Evolutionary conservation across 1,139 yeast genomes (phyloP), one percentile per base, ranked within the genome.

Genomic region (Suhomyces coccinellae): DNA sequence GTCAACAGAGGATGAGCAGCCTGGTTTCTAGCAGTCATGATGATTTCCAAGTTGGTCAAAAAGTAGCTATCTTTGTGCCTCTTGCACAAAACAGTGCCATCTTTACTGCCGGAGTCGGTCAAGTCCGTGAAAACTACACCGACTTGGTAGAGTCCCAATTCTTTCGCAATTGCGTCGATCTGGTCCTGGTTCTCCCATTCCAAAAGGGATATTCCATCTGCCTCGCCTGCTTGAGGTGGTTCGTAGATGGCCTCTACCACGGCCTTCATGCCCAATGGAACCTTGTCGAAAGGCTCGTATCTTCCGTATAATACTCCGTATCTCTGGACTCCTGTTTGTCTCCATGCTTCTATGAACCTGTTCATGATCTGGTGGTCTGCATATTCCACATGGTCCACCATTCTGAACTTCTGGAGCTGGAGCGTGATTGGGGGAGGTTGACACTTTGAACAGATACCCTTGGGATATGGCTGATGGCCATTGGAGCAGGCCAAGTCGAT

Each of bases 381-480:
- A 65, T 91, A 87, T 63, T 93, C 98, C 27, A 93, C 95, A 68
- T 95, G 98, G 65, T 95, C 99, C 16, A 95, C 96, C 97, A 93
- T 88, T 58, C 99, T 79, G 63, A 87, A 95, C 39, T 78, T 75
- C 63, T 95, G 99, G 62, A 85, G 91, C 62, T 87, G 96, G 51
- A 95, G 73, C 0, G 98, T 90, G 47, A 95, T 89, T 0, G 97
- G 95, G 1, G 96, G 83, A 0, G 99, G 98, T 64, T 91, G 98
- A 65, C 99, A 93, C 63, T 90, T 89, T n/a, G 96, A 86, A 61
- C 99, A 93, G 52, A 93, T 90, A 0, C 98, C 97, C 44, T 73
- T 77, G 1, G 99, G 98, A 86, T 96, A 91, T 7, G 96, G 93
- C 38, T 85, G 81, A 64, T 93, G 99, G 0, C 97, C 97, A 36